Percentiles rank a stretch among this genome's conserved stretches.
phyloP scores from a whole-genome alignment of 768 basidiomycete genomes.

The Galerina sulciceps region DNA sequence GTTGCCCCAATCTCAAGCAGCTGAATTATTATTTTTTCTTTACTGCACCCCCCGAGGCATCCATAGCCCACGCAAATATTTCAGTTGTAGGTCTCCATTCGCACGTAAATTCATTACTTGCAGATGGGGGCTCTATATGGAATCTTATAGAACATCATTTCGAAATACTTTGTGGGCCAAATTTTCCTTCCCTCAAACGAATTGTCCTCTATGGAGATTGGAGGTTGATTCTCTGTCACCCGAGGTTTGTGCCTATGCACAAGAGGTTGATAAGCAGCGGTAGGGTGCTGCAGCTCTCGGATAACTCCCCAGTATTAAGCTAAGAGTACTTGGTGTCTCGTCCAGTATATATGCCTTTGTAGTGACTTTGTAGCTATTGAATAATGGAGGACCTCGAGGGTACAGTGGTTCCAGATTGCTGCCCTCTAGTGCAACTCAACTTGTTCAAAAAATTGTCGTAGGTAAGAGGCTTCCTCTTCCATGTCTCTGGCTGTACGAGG shows the following conservation, averaged over 20 bases:
- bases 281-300: constrained; percentile 26
- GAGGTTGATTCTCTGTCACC: constrained; percentile 40
- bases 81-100: constrained; percentile 56
- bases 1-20: constrained; percentile 49
- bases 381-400: not conserved
- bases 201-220: constrained; percentile 61
- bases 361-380: not conserved
- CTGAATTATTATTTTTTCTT: constrained; percentile 64
- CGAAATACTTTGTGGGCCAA: constrained; percentile 38
- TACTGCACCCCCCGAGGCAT: constrained; percentile 35
- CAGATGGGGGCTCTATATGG: constrained; percentile 40
- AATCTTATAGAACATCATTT: constrained; percentile 52
- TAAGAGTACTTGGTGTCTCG: not conserved
- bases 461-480: constrained; percentile 77
- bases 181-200: constrained; percentile 49
- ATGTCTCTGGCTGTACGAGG: constrained; percentile 74
- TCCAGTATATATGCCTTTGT: not conserved
- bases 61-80: constrained; percentile 35
- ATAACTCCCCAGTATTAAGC: not conserved
- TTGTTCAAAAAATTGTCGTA: constrained; percentile 55
- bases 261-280: constrained; percentile 37
- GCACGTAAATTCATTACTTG: constrained; percentile 45
- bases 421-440: not conserved
- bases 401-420: not conserved
- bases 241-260: constrained; percentile 37